Evolutionary conservation across 2,329 filamentous ascomycete genomes (phyloP).

Genomic region (Endothia cerciana): DNA sequence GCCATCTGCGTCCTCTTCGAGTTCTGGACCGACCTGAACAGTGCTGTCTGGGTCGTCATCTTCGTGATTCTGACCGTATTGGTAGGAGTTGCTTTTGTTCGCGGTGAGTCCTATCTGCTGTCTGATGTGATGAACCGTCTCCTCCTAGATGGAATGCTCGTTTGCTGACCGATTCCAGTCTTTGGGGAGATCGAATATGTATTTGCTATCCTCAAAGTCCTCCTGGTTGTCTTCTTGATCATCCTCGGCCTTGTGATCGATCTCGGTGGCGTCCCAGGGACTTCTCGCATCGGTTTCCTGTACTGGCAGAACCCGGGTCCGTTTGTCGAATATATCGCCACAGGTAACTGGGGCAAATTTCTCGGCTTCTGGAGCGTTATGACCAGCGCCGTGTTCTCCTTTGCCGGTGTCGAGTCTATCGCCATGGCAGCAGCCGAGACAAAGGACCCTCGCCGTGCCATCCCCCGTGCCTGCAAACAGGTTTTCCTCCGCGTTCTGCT

Average conservation of each 20-base stretch:
- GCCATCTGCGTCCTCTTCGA: slow-evolving; percentile 65
- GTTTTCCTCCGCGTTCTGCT: slow-evolving; percentile 52
- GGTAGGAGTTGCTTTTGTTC: slow-evolving; percentile 61
- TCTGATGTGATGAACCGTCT: too few relatives aligned
- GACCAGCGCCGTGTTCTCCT: slow-evolving; percentile 50
- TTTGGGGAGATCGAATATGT: slow-evolving; percentile 63
- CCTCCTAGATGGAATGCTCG: neutral
- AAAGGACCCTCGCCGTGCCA: slow-evolving; percentile 51
- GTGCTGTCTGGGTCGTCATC: slow-evolving; percentile 54
- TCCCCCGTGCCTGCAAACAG: slow-evolving; percentile 57
- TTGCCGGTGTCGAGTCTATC: slow-evolving; percentile 55
- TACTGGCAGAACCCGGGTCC: slow-evolving; percentile 72
- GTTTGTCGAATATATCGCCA: slow-evolving; percentile 67
- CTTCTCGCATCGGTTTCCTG: slow-evolving; percentile 63
- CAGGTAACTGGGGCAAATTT: slow-evolving; percentile 63
- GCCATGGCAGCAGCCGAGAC: slow-evolving; percentile 61
- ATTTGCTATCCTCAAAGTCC: slow-evolving; percentile 59
- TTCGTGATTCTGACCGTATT: slow-evolving; percentile 58
- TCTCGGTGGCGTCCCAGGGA: slow-evolving; percentile 63
- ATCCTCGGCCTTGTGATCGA: slow-evolving; percentile 66
- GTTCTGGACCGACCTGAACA: slow-evolving; percentile 64
- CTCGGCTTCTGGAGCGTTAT: slow-evolving; percentile 61
- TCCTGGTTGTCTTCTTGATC: slow-evolving; percentile 65
- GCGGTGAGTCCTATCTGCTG: slow-evolving; percentile 32
- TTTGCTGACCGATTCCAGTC: slow-evolving; percentile 38